phyloP scores from a whole-genome alignment of 306 rosid species.

The Betula pendula region DNA sequence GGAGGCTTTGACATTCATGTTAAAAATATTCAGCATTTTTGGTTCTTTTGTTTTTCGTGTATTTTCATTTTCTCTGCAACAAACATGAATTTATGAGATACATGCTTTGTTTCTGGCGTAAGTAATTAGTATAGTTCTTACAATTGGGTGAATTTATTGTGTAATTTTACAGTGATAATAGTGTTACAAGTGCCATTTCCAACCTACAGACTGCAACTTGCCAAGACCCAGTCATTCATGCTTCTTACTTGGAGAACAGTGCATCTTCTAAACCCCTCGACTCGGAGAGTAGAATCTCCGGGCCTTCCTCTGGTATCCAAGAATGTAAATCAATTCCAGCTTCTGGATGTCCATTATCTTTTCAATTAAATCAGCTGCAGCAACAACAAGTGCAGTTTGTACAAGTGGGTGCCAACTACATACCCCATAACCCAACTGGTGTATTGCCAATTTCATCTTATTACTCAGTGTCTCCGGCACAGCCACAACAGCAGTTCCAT shows the following conservation, averaged over 20 bases:
- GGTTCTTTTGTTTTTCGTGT: background rate
- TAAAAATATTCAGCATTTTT: background rate
- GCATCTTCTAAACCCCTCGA: constrained; percentile 21
- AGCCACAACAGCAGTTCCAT: constrained; percentile 30
- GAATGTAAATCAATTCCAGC: constrained; percentile 20
- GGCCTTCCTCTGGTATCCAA: constrained; percentile 25
- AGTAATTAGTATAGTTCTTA: background rate
- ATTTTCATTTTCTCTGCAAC: background rate
- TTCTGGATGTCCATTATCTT: constrained; percentile 21
- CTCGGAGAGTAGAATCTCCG: constrained; percentile 24
- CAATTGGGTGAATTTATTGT: constrained; percentile 21
- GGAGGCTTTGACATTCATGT: background rate
- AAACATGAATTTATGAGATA: background rate
- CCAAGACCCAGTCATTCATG: constrained; percentile 30
- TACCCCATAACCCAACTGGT: constrained; percentile 29
- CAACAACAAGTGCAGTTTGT: constrained; percentile 36
- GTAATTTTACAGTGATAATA: constrained; percentile 36
- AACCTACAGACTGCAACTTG: constrained; percentile 14
- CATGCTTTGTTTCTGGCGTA: background rate
- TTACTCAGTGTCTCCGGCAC: constrained; percentile 36
- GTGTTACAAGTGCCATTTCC: constrained; percentile 18
- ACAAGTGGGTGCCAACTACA: constrained; percentile 32
- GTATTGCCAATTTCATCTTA: constrained; percentile 30
- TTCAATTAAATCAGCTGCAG: constrained; percentile 39
- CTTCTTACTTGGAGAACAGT: constrained; percentile 32